phyloP scores from a whole-genome alignment of 345 rosid genomes.

The Corymbia maculata region DNA sequence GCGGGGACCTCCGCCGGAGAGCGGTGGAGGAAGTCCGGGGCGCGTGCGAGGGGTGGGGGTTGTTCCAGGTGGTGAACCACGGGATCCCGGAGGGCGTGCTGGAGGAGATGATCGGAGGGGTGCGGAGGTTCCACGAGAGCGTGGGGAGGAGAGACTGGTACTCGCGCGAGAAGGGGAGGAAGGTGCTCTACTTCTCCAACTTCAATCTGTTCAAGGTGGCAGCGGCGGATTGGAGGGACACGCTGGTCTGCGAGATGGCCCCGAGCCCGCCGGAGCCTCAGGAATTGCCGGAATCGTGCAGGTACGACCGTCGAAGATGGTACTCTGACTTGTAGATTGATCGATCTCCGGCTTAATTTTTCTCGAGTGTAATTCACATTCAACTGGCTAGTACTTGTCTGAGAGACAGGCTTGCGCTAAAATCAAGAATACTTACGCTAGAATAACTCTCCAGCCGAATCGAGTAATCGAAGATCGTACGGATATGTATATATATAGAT shows the following conservation, averaged over 20 bases:
- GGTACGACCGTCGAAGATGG: not conserved
- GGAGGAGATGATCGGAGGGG: not conserved
- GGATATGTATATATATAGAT: not conserved
- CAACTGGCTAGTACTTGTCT: not conserved
- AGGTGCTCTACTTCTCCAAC: constrained; percentile 3
- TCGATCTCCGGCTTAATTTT: not conserved
- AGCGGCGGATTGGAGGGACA: constrained; percentile 16
- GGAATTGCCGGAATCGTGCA: constrained; percentile 5
- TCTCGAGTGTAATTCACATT: not conserved
- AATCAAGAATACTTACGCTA: not conserved
- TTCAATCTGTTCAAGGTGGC: constrained; percentile 3
- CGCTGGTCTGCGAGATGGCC: constrained; percentile 2
- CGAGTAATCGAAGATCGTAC: not conserved
- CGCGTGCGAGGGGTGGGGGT: not conserved
- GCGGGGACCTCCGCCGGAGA: not conserved
- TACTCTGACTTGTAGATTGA: not conserved
- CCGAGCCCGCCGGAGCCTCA: not conserved
- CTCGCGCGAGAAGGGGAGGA: constrained; percentile 2
- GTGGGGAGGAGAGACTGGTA: constrained; percentile 7
- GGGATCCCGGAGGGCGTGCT: not conserved
- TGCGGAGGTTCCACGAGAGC: not conserved
- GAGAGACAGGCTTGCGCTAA: too few species aligned
- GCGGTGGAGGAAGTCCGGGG: not conserved
- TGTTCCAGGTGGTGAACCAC: not conserved
- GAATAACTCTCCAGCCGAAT: not conserved